phyloP scores from a whole-genome alignment of 345 rosid genomes.

The Tarenaya hassleriana region DNA sequence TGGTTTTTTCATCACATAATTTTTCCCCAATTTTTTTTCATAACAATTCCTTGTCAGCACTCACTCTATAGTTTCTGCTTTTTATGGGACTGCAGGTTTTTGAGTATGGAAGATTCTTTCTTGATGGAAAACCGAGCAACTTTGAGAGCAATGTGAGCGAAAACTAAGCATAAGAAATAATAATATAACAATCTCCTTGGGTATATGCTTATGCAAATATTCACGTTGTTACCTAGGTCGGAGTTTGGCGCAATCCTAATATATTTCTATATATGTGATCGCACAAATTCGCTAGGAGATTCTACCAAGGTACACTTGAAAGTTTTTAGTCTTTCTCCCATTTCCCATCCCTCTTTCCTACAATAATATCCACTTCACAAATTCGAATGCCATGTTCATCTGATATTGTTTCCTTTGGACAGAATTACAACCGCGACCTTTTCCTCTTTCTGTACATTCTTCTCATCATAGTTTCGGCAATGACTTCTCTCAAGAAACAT shows the following conservation, averaged over 20 bases:
- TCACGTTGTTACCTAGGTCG: slow-evolving; percentile 48
- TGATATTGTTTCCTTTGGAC: slow-evolving; percentile 33
- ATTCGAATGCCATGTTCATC: slow-evolving; percentile 14
- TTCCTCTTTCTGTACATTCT: no score
- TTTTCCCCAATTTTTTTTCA: no score
- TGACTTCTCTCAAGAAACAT: slow-evolving; percentile 85
- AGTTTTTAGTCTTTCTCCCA: slow-evolving; percentile 8
- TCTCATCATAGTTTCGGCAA: slow-evolving; percentile 76
- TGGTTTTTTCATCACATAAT: no score
- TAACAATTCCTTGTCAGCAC: slow-evolving; percentile 1
- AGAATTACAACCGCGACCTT: slow-evolving; percentile 95
- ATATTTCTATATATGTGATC: slow-evolving; percentile 79
- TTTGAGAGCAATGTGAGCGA: slow-evolving; percentile 77
- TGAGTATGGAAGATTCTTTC: slow-evolving; percentile 87
- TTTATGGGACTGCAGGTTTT: slow-evolving; percentile 43
- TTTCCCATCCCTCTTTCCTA: neutral
- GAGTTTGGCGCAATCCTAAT: slow-evolving; percentile 71
- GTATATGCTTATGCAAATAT: slow-evolving; percentile 12
- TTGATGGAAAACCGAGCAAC: slow-evolving; percentile 83
- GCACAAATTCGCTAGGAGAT: slow-evolving; percentile 64
- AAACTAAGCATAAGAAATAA: slow-evolving; percentile 1
- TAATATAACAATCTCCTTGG: neutral
- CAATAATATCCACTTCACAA: neutral
- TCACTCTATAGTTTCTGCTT: slow-evolving; percentile 14
- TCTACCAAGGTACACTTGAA: slow-evolving; percentile 66